Evolutionary conservation across 495 filamentous ascomycete genomes (phyloP), one percentile per base, ranked within the genome.

Genomic region (Penicillium daleae): DNA sequence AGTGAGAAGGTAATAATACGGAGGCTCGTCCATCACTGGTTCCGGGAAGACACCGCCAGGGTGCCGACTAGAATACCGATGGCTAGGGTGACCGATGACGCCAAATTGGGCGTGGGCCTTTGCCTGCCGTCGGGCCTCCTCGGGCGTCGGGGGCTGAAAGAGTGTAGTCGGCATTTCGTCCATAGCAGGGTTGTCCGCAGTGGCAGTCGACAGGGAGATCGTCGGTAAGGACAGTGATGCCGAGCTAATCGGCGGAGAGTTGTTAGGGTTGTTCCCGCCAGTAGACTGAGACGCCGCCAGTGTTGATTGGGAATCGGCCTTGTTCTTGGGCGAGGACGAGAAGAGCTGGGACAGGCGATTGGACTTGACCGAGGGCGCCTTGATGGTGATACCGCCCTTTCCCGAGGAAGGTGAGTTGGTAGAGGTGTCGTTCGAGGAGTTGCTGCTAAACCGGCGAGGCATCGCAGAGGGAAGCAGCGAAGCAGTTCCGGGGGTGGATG

Each of bases 1-100:
- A 27, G 95, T 97, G 65, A 98, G 83, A 67, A 99, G 84, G 74
- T 90, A 97, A 80, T 93, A 98, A 81, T 97, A 97, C 21, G 94
- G 92, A 21, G 95, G 95, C 75, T 98, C 95, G 67, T 99, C 95
- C 72, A 96, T 91, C 61, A 97, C 81, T 5, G 93, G 92, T 33
- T 92, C 86, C 46, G 87, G 87, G 59, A 98, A 89, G 49, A 84
- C 83, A 68, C 86, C 84, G 56, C 92, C 94, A 58, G 87, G 85
- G 75, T 93, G 90, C 68, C 87, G 85, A 76, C 93, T 97, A 65
- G 91, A 87, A 78, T 96, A 97, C 60, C 88, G 86, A 74, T 99
- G 95, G 67, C 80, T 88, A 35, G 83, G 84, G 70, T 89, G 86
- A 66, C 90, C 85, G 66, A 98, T 82, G 22, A 93, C 93, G 39